Evolutionary conservation across 768 basidiomycete genomes (phyloP).

Genomic region (Floccularia luteovirens): DNA sequence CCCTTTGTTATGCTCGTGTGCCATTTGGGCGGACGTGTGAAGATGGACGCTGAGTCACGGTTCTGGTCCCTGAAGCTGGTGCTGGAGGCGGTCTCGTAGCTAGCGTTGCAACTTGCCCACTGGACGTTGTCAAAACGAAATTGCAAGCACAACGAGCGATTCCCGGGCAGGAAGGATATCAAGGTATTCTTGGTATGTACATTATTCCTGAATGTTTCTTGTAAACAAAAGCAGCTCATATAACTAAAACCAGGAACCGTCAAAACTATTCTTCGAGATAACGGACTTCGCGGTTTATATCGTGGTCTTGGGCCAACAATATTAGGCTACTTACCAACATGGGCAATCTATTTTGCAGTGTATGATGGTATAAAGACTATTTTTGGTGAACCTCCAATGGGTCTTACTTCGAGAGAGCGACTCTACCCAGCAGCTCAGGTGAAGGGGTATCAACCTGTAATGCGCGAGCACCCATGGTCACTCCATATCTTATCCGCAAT

Average conservation of each 20-base stretch:
- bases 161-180: conserved; percentile 64
- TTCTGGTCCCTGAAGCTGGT: conserved; percentile 77
- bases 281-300: conserved; percentile 87
- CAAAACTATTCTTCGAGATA: conserved; percentile 39
- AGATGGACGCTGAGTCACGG: too few species aligned
- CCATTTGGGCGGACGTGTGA: conserved; percentile 4
- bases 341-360: conserved; percentile 98
- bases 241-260: conserved; percentile 25
- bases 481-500: conserved; percentile 93
- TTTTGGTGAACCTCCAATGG: conserved; percentile 63
- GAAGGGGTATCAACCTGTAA: conserved; percentile 78
- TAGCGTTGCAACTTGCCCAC: conserved; percentile 90
- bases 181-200: conserved; percentile 65
- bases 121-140: conserved; percentile 97
- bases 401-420: conserved; percentile 27
- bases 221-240: conserved; percentile 6
- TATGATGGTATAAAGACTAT: conserved; percentile 91
- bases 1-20: conserved; percentile 1
- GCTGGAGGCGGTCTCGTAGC: conserved; percentile 93
- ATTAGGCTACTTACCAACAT: conserved; percentile 94
- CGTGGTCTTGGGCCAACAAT: conserved; percentile 97
- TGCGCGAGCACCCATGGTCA: conserved; percentile 78
- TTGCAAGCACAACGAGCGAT: conserved; percentile 86
- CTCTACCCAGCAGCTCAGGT: conserved; percentile 79
- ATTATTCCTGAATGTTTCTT: conserved; percentile 3